phyloP scores from a whole-genome alignment of 2,329 filamentous ascomycete species.

The Magnaporthiopsis rhizophila region DNA sequence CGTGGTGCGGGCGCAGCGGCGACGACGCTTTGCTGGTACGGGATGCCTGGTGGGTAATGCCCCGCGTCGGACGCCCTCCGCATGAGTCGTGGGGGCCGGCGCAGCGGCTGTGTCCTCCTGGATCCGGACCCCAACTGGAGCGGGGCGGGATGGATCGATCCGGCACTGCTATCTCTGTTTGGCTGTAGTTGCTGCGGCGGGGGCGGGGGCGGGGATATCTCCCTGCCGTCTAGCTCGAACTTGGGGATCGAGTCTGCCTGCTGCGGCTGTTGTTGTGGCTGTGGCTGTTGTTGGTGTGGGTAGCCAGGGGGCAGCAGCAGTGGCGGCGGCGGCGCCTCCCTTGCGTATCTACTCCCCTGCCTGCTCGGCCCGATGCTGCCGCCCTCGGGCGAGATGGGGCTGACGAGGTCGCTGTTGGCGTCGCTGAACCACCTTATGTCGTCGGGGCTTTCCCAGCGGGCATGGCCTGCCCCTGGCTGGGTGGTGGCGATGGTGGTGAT shows the following conservation, averaged over 20 bases:
- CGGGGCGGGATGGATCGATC: background rate
- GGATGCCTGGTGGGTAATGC: background rate
- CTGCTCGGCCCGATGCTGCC: background rate
- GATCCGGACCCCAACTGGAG: background rate
- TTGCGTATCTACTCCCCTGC: background rate
- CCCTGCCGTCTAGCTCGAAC: constrained; percentile 4
- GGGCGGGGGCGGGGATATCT: background rate
- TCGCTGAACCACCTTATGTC: background rate
- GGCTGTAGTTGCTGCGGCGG: background rate
- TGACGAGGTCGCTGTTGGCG: background rate
- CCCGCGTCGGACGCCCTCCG: background rate
- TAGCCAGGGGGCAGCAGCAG: background rate
- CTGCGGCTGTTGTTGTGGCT: background rate
- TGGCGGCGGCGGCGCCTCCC: background rate
- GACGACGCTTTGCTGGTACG: background rate
- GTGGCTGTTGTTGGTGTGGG: background rate
- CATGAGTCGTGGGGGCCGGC: background rate
- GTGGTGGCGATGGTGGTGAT: too few relatives aligned
- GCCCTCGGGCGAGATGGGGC: background rate
- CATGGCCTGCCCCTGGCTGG: background rate
- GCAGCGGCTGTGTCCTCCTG: background rate
- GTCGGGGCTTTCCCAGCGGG: background rate
- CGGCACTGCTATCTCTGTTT: background rate
- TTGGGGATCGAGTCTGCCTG: background rate
- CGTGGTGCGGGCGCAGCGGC: too few relatives aligned